Base-by-base conservation (phyloP, 2,329 filamentous ascomycete species). In the Nemania abortiva region DNA sequence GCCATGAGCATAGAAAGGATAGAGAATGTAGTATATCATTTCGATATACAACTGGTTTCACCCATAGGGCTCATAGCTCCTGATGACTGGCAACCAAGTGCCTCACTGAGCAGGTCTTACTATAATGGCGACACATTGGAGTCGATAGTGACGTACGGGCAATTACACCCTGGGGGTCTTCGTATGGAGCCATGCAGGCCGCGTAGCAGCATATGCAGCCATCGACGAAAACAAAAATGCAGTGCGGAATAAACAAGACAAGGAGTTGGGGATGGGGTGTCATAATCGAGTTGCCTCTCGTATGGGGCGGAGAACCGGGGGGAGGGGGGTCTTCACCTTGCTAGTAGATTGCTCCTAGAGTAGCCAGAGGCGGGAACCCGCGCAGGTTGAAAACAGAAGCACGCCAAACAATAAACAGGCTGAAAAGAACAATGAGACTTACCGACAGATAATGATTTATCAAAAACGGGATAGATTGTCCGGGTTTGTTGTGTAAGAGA, bases 121-220 rank as follows among this genome's bases (percentile, higher is more conserved):
- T 24, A 63, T 54, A 31, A 45, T 52, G 10, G 61, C 62, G 63
- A 59, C 60, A 56, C 15, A 62, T 37, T 47, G 5, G 31, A 53
- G 53, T 15, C n/a, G 53, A 31, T 54, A 22, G 49, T 49, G 24
- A 57, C 58, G 18, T 39, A 31, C 54, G 39, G 57, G 54, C 58
- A 59, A 63, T 60, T 60, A 70, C 64, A 70, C 65, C 60, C 31
- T 56, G 53, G 71, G 65, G 59, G 57, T 70, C 53, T 57, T 55
- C 34, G 49, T 68, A 60, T 34, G 34, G 58, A 60, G 22, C 42
- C 24, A 70, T 70, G 68, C 65, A 70, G 60, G 65, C 68, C 45
- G 63, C 70, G 68, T 66, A 66, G 70, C 61, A 69, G 65, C 65
- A 70, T 61, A 70, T 72, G 70, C 68, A 72, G 60, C 47, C 62